phyloP scores from a whole-genome alignment of 805 yeast genomes.

The Candida sithepensis region DNA sequence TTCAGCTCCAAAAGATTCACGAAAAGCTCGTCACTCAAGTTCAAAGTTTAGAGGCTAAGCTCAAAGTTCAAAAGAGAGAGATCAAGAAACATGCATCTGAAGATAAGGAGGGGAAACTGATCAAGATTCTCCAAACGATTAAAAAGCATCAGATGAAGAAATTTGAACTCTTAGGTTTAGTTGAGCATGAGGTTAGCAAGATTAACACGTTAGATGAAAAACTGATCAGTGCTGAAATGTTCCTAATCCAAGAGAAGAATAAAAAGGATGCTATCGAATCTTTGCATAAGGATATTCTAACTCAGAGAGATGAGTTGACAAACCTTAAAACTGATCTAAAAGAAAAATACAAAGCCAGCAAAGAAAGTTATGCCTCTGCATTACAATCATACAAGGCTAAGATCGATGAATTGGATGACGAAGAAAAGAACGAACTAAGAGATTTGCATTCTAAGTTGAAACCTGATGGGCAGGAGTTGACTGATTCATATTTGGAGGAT shows the following conservation, averaged over 20 bases:
- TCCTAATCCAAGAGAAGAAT: slow-evolving; percentile 37
- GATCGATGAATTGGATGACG: slow-evolving; percentile 34
- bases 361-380: slow-evolving; percentile 18
- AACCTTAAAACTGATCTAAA: slow-evolving; percentile 13
- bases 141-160: slow-evolving; percentile 1
- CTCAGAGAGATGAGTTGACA: slow-evolving; percentile 25
- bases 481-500: slow-evolving; percentile 33
- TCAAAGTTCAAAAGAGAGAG: slow-evolving; percentile 3
- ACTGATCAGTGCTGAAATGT: slow-evolving; percentile 18
- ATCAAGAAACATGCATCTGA: slow-evolving; percentile 13
- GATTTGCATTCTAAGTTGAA: slow-evolving; percentile 33
- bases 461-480: slow-evolving; percentile 29
- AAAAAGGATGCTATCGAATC: slow-evolving; percentile 22
- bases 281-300: slow-evolving; percentile 28
- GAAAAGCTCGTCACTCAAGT: neutral
- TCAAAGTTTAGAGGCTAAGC: neutral
- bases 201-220: slow-evolving; percentile 29
- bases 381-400: slow-evolving; percentile 33
- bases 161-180: slow-evolving; percentile 6
- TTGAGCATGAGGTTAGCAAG: slow-evolving; percentile 11
- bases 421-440: slow-evolving; percentile 39
- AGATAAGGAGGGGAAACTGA: slow-evolving; percentile 7
- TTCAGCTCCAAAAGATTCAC: slow-evolving; percentile 1
- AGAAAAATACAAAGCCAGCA: slow-evolving; percentile 13
- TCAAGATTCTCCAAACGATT: neutral